Evolutionary conservation across 176 grass and related monocot genomes (phyloP).

Genomic region (Microstegium vimineum): DNA sequence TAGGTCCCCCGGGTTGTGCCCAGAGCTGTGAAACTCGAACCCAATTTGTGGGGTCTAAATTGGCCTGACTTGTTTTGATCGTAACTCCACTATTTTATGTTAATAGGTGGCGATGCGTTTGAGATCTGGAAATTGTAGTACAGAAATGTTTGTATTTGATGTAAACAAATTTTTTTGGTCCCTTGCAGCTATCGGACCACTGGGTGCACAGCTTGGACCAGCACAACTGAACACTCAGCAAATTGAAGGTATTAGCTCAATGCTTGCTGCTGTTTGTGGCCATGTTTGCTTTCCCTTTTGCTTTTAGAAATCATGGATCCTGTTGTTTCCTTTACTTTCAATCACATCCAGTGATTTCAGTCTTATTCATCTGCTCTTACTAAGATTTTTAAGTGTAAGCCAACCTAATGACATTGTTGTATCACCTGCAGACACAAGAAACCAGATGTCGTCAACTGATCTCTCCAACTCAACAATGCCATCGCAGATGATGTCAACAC

Average conservation of each 20-base stretch:
- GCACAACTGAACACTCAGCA: conserved; percentile 34
- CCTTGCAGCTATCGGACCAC: conserved; percentile 21
- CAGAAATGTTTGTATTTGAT: conserved; percentile 13
- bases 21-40: neutral
- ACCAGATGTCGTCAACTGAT: conserved; percentile 33
- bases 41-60: neutral
- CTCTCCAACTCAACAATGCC: conserved; percentile 32
- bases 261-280: conserved; percentile 11
- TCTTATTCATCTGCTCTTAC: conserved; percentile 12
- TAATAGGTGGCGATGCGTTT: neutral
- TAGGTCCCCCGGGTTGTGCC: neutral
- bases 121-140: neutral
- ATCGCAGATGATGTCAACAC: conserved; percentile 31
- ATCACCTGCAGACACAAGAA: conserved; percentile 34
- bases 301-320: neutral
- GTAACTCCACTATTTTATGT: neutral
- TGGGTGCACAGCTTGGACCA: conserved; percentile 31
- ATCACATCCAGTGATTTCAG: neutral
- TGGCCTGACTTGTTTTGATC: neutral
- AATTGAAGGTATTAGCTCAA: conserved; percentile 39
- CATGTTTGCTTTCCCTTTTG: neutral
- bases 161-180: neutral
- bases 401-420: conserved; percentile 10
- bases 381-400: neutral
- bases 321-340: conserved; percentile 22